Conservation (phyloP, 495 filamentous ascomycete genomes). For the Xylaria acuta region DNA sequence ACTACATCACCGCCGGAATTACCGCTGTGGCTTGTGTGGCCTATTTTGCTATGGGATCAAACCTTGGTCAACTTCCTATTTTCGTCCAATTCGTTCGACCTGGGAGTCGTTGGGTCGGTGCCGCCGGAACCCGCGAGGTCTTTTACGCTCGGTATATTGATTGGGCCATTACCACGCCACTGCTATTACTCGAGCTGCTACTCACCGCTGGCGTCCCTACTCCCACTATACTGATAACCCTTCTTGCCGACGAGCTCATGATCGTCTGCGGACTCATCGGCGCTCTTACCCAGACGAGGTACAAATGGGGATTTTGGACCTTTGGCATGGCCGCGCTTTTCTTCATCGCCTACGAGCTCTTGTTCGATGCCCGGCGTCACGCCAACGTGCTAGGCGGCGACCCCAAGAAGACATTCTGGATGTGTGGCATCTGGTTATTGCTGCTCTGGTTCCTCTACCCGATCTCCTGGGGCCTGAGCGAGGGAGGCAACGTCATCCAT, state of each 20-base stretch:
- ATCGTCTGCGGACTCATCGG: constrained; percentile 68
- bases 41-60: constrained; percentile 73
- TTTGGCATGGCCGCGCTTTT: constrained; percentile 67
- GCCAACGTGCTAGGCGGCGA: constrained; percentile 58
- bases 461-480: constrained; percentile 69
- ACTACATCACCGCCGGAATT: constrained; percentile 69
- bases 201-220: constrained; percentile 70
- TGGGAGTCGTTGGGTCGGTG: constrained; percentile 44
- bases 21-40: constrained; percentile 67
- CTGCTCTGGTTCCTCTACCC: constrained; percentile 72
- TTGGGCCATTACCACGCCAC: constrained; percentile 58
- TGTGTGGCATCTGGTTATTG: constrained; percentile 57
- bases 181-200: constrained; percentile 65
- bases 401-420: constrained; percentile 57
- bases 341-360: constrained; percentile 63
- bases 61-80: constrained; percentile 70
- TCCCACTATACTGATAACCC: constrained; percentile 66
- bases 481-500: constrained; percentile 71
- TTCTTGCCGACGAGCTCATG: constrained; percentile 69
- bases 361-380: constrained; percentile 59
- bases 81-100: constrained; percentile 57
- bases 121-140: constrained; percentile 63
- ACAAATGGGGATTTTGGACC: constrained; percentile 74
- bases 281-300: constrained; percentile 59
- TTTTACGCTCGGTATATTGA: constrained; percentile 77